Base-by-base conservation (phyloP, 164 flowering plant species). In the Hamamelis virginiana region DNA sequence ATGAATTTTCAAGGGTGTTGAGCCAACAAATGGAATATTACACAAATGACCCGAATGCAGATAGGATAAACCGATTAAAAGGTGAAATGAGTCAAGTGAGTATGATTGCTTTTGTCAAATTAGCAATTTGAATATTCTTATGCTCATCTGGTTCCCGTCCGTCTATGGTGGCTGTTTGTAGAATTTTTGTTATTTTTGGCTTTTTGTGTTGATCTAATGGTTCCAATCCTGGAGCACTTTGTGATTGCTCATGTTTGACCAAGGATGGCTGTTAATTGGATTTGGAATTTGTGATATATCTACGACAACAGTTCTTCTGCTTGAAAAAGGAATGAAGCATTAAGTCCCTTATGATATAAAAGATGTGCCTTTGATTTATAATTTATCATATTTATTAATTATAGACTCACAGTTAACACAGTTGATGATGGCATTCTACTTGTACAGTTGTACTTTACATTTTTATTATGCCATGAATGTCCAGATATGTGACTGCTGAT, bases 71-170 rank as follows among this genome's bases (percentile, higher is more conserved):
- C 73, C 81, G 97, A 62, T 75, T 94, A 51, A 89, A 83, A 80
- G 98, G 97, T 66, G 97, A 94, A 88, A 90, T 94, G 98, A 81
- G 85, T 75, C 98, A 94, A 91, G 98, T 92, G 72, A 73, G 47
- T 46, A 62, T 60, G 10, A 48, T 18, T 44, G 67, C 13, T 65
- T 46, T 44, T 10, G 0, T 72, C 19, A 23, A 41, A n/a, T 13
- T 5, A 33, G 13, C 27, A 27, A 13, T 28, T 18, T 3, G 5
- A 5, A 38, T 8, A 19, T 67, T 56, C n/a, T 44, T 62, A 11
- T 62, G 21, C 25, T 33, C 9, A 23, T 33, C 60, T 16, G 22
- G 11, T 65, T 47, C n/a, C 19, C 6, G 41, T 25, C 14, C 26
- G 22, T 15, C n/a, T 44, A 53, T 21, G 18, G 14, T 53, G 43